phyloP scores from a whole-genome alignment of 2,329 filamentous ascomycete genomes.

The Karstenula rhodostoma region DNA sequence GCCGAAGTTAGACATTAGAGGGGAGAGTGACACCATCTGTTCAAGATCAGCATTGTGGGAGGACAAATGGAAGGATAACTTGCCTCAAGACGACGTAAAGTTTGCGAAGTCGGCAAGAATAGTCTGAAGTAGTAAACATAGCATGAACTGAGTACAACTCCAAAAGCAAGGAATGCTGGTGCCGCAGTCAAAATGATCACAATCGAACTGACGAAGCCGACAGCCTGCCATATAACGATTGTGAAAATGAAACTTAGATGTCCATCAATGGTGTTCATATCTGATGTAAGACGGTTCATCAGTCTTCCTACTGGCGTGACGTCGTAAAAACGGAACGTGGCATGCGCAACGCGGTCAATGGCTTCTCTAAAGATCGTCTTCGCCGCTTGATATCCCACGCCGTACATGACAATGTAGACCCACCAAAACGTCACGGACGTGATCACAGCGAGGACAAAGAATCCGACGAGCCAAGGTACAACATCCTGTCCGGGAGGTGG shows the following conservation, averaged over 20 bases:
- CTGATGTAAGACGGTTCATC: conserved; percentile 91
- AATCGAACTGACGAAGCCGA: conserved; percentile 77
- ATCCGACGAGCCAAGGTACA: conserved; percentile 75
- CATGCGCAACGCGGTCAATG: conserved; percentile 75
- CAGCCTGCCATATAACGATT: conserved; percentile 71
- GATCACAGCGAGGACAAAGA: conserved; percentile 65
- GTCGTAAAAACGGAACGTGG: conserved; percentile 91
- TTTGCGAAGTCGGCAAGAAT: conserved; percentile 85
- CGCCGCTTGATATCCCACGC: conserved; percentile 82
- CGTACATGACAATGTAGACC: conserved; percentile 72
- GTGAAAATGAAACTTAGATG: conserved; percentile 81
- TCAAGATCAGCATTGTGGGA: conserved; percentile 17
- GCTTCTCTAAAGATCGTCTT: conserved; percentile 77
- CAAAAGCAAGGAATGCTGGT: conserved; percentile 77
- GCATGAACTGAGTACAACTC: conserved; percentile 69
- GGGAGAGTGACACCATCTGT: conserved; percentile 82
- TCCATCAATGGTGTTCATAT: conserved; percentile 89
- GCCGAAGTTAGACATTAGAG: conserved; percentile 91
- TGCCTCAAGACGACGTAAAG: conserved; percentile 77
- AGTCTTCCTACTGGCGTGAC: conserved; percentile 86
- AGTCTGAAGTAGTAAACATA: conserved; percentile 78
- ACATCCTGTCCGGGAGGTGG: conserved; percentile 74
- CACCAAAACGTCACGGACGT: conserved; percentile 58
- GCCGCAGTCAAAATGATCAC: conserved; percentile 82
- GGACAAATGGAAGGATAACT: conserved; percentile 7